A percentile compares a stretch with the other conserved stretches of the same genome.
Conservation (phyloP, 768 basidiomycete species). For the Leccinum aurantiacum region DNA sequence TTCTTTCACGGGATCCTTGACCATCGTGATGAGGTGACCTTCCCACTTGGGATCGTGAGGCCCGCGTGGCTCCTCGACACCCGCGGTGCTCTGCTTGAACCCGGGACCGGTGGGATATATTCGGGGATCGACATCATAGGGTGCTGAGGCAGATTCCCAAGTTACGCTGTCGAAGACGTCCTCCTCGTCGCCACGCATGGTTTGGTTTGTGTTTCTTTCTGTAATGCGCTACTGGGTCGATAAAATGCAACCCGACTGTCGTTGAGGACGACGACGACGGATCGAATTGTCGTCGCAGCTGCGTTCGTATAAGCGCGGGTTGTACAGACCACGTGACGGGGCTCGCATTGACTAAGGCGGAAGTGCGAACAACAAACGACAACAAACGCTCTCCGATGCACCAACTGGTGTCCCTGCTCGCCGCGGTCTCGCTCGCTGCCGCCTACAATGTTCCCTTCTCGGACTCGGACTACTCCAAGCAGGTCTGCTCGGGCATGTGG, state of each 20-base stretch:
- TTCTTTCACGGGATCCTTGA: constrained; percentile 94
- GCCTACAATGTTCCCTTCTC: constrained; percentile 67
- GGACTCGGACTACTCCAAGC: constrained; percentile 80
- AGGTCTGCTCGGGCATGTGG: constrained; percentile 98
- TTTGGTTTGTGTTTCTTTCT: constrained; percentile 4
- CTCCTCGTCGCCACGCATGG: constrained; percentile 83
- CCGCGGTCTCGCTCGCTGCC: constrained; percentile 34
- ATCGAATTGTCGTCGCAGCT: not conserved
- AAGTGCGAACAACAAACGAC: constrained; percentile 22
- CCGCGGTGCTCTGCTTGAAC: constrained; percentile 77
- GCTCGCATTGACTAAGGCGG: constrained; percentile 2
- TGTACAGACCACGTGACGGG: constrained; percentile 29
- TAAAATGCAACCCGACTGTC: not conserved
- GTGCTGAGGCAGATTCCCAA: constrained; percentile 76
- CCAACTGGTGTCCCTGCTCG: constrained; percentile 22
- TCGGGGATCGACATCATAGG: constrained; percentile 48
- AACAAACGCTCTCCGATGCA: constrained; percentile 33
- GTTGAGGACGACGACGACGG: constrained; percentile 4
- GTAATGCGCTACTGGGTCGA: not conserved
- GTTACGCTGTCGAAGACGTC: constrained; percentile 91
- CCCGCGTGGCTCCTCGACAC: constrained; percentile 58
- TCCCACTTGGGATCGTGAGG: constrained; percentile 91
- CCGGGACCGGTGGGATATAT: constrained; percentile 59
- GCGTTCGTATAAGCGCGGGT: not conserved
- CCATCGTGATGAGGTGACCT: constrained; percentile 76